phyloP scores from a whole-genome alignment of 192 early-diverging fungal species.

The Backusella circina region DNA sequence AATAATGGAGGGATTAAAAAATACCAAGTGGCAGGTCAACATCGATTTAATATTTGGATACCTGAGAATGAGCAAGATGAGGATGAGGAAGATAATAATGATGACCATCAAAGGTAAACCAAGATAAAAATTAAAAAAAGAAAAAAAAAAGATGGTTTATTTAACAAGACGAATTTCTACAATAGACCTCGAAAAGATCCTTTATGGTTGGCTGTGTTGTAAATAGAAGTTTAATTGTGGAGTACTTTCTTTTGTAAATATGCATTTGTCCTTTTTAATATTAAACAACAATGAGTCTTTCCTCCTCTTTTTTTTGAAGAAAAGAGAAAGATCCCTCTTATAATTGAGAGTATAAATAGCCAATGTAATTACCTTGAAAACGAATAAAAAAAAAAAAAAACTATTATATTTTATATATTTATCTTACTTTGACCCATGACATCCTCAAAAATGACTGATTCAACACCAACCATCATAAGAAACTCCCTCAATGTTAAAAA shows the following conservation, averaged over 20 bases:
- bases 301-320: neutral
- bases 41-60: conserved; percentile 9
- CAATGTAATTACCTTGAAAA: neutral
- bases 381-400: neutral
- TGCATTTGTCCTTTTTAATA: neutral
- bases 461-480: neutral
- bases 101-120: neutral
- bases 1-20: neutral
- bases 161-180: neutral
- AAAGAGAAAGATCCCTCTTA: neutral
- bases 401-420: neutral
- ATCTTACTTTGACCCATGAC: neutral
- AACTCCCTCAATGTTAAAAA: neutral
- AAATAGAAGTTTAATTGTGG: neutral
- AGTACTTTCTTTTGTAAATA: neutral
- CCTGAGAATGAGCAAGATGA: neutral
- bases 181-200: neutral
- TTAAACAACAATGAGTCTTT: neutral
- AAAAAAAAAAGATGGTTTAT: neutral
- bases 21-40: neutral
- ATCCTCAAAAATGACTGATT: neutral
- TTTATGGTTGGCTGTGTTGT: neutral
- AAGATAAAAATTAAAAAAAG: neutral
- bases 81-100: neutral
- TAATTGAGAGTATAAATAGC: neutral